A percentile compares a stretch with the other conserved stretches of the same genome.
phyloP scores from a whole-genome alignment of 306 rosid genomes.

The Prunus dulcis region DNA sequence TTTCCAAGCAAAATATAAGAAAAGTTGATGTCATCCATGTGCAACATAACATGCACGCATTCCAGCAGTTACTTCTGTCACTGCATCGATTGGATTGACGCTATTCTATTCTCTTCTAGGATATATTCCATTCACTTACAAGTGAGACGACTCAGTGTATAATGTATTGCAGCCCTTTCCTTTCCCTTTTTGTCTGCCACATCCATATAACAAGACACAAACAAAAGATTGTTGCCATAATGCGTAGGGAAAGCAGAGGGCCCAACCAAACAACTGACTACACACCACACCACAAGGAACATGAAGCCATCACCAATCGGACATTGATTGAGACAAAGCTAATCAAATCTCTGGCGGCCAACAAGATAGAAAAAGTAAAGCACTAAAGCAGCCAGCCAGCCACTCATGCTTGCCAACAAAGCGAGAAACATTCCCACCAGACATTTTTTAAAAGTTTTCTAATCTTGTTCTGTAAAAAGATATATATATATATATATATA shows the following conservation, averaged over 20 bases:
- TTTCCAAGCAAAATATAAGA: background rate
- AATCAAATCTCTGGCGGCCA: constrained; percentile 9
- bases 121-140: no score
- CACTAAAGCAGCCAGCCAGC: background rate
- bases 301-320: constrained; percentile 28
- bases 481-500: background rate
- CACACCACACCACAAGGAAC: constrained; percentile 16
- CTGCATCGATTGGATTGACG: no score
- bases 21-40: background rate
- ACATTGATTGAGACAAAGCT: constrained; percentile 19
- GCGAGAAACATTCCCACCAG: constrained; percentile 15
- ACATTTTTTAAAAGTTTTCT: background rate
- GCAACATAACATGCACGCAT: no score
- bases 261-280: constrained; percentile 29
- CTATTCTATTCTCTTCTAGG: no score
- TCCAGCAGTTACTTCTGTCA: no score
- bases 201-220: constrained; percentile 20
- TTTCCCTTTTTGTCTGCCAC: background rate
- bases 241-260: constrained; percentile 18
- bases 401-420: background rate
- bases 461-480: background rate
- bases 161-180: no score
- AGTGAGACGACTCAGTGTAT: no score
- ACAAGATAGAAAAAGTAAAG: background rate
- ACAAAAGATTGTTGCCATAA: constrained; percentile 31